Conservation (phyloP, 306 rosid genomes). For the Lotus japonicus region DNA sequence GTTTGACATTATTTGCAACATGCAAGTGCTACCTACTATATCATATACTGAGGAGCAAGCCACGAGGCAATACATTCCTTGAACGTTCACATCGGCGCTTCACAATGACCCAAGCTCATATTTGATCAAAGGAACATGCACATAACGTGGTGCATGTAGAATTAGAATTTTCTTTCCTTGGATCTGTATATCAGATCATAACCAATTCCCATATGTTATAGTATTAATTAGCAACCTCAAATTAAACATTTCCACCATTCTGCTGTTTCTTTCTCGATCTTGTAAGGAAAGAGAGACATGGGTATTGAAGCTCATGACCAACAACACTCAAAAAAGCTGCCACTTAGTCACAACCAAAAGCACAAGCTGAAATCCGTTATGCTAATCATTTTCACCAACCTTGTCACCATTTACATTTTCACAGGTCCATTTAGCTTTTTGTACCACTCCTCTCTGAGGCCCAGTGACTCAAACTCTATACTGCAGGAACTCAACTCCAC, state of each 20-base stretch:
- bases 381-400: slow-evolving; percentile 35
- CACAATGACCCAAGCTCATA: slow-evolving; percentile 28
- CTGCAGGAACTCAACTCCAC: slow-evolving; percentile 38
- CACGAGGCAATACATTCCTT: background rate
- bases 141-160: slow-evolving; percentile 4
- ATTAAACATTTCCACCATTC: background rate
- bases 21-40: slow-evolving; percentile 10
- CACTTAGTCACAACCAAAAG: slow-evolving; percentile 8
- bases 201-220: background rate
- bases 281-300: slow-evolving; percentile 13
- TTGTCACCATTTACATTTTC: slow-evolving; percentile 38
- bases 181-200: slow-evolving; percentile 3
- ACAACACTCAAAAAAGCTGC: slow-evolving; percentile 27
- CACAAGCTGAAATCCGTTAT: slow-evolving; percentile 25
- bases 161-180: slow-evolving; percentile 8
- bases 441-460: slow-evolving; percentile 12
- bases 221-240: background rate
- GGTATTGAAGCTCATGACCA: slow-evolving; percentile 31
- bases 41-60: no score
- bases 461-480: slow-evolving; percentile 13
- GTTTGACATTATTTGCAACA: no score
- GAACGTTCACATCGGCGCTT: slow-evolving; percentile 28
- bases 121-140: background rate
- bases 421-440: slow-evolving; percentile 24
- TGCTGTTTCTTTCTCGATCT: background rate